Base-by-base conservation (phyloP, 345 rosid species). In the Salix brachista region DNA sequence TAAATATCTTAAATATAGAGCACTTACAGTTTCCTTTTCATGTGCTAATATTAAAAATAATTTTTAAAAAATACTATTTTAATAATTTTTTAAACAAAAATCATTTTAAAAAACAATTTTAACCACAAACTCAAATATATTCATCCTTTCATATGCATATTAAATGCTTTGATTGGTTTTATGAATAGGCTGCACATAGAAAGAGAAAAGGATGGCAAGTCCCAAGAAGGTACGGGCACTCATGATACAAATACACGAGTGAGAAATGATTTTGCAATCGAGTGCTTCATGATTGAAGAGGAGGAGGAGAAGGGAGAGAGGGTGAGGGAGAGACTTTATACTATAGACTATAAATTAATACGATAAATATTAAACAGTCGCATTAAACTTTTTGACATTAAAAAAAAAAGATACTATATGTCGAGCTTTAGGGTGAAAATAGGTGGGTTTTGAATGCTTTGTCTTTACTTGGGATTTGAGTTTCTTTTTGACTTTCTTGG, bases 211-310 rank as follows among this genome's bases (percentile, higher is more conserved):
- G 44, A 16, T 42, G 5, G 64, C 64, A 18, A 66, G 69, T 66
- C 69, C 26, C 69, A 19, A 36, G 69, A 62, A 26, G 11, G 42
- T 67, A 73, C 80, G 71, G 30, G 48, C 68, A 68, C 21, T 61
- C 25, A 1, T 19, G 23, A 34, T 3, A 32, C 21, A 65, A 36
- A 28, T 28, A 28, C 42, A 65, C 69, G 34, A 19, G 69, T 66
- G 69, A 74, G 68, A 70, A 83, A 83, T 83, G 80, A 83, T 80
- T 73, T 83, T 56, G 85, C 81, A 80, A 80, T 83, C 75, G 85
- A 83, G 82, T 74, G 82, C 81, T 70, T 77, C 80, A 83, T 83
- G 81, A 83, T 83, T 83, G 85, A 77, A 58, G 30, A n/a, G 41
- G 56, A 65, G 26, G 75, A 23, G 50, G 50, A 78, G 67, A 52